Evolutionary conservation across 352 stramenopile species (phyloP).

Genomic region (Phytophthora citrophthora): DNA sequence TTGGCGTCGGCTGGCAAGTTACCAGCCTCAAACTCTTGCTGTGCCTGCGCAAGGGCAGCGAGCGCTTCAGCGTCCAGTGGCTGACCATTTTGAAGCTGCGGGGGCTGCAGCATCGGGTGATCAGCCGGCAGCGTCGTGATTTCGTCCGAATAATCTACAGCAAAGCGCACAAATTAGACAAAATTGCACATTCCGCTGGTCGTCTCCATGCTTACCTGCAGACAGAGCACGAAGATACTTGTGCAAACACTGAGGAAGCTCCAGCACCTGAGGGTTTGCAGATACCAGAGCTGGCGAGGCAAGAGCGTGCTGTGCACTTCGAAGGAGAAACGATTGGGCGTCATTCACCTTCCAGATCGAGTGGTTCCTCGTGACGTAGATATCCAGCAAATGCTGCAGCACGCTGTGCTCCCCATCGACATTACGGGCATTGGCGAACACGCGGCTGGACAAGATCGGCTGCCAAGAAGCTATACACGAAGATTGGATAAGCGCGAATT

Average conservation of each 20-base stretch:
- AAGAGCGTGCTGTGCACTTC: slow-evolving; percentile 68
- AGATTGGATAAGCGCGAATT: background rate
- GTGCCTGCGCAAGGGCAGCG: slow-evolving; percentile 56
- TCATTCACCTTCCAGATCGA: slow-evolving; percentile 88
- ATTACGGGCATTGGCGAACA: slow-evolving; percentile 79
- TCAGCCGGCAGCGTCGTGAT: slow-evolving; percentile 85
- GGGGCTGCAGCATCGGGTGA: slow-evolving; percentile 85
- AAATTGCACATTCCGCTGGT: background rate
- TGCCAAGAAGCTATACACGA: slow-evolving; percentile 64
- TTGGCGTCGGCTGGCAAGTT: slow-evolving; percentile 83
- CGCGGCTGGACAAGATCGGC: slow-evolving; percentile 67
- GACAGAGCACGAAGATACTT: slow-evolving; percentile 78
- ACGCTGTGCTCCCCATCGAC: slow-evolving; percentile 60
- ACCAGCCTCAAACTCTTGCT: slow-evolving; percentile 68
- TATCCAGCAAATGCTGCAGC: slow-evolving; percentile 78
- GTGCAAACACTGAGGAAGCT: slow-evolving; percentile 60
- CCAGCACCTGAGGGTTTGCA: slow-evolving; percentile 59
- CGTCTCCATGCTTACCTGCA: slow-evolving; percentile 54
- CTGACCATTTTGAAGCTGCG: slow-evolving; percentile 65
- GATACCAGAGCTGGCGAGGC: slow-evolving; percentile 56
- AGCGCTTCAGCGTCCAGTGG: slow-evolving; percentile 65
- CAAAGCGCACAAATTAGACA: background rate
- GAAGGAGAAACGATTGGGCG: slow-evolving; percentile 71
- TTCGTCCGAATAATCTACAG: slow-evolving; percentile 85
- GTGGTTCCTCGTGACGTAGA: slow-evolving; percentile 82